A percentile compares a stretch with the other conserved stretches of the same genome.
Evolutionary conservation across 139 green algal genomes (phyloP).

Genomic region (Tetradesmus lagerheimii): DNA sequence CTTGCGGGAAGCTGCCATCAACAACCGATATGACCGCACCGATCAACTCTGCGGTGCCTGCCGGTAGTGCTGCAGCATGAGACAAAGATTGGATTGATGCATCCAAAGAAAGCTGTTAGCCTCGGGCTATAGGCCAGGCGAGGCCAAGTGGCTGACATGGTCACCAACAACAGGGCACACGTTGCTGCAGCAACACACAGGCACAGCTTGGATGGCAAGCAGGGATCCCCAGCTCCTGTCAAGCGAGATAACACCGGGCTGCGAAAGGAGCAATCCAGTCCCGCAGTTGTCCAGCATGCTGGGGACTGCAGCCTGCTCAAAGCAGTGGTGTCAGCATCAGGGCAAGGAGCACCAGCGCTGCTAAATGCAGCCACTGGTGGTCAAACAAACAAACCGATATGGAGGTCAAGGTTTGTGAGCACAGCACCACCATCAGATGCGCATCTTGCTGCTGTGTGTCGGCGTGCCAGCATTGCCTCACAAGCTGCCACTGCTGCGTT

Average conservation of each 20-base stretch:
- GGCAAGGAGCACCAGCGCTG: constrained; percentile 15
- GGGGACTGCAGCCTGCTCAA: constrained; percentile 6
- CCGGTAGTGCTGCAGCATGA: background rate
- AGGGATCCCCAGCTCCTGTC: background rate
- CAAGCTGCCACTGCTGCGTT: background rate
- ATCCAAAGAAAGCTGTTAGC: background rate
- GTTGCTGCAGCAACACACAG: background rate
- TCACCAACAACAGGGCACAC: background rate
- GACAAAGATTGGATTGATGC: background rate
- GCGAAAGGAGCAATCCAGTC: constrained; percentile 4
- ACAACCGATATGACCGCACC: background rate
- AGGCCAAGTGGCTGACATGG: background rate
- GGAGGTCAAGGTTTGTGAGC: constrained; percentile 10
- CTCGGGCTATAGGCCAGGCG: background rate
- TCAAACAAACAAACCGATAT: background rate
- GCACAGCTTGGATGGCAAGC: background rate
- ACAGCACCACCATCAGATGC: background rate
- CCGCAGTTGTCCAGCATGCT: constrained; percentile 8
- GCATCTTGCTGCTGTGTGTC: background rate
- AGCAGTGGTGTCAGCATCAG: constrained; percentile 14
- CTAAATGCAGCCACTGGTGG: background rate
- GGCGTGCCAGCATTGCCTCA: too few relatives aligned
- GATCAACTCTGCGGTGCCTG: background rate
- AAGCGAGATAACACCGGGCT: background rate
- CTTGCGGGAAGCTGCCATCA: background rate